Evolutionary conservation across 2,329 filamentous ascomycete species (phyloP), one percentile per base, ranked within the genome.

Genomic region (Ramularia collo-cygni): DNA sequence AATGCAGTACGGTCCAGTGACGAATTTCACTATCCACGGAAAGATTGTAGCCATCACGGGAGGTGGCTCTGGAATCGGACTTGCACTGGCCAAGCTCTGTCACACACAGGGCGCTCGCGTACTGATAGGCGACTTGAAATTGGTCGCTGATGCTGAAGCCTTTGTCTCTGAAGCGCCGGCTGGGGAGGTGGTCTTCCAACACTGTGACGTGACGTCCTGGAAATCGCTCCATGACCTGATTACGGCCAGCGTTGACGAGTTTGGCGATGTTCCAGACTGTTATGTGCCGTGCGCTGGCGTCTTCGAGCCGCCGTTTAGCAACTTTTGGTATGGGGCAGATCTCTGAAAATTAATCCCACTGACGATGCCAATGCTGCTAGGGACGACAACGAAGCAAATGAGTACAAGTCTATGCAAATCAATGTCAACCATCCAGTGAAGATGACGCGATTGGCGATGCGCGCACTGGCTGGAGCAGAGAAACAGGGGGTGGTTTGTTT

Each of bases 341-440:
- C 10, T 10, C 10, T 10, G 6, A 6, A 6, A 24, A 24, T 6
- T 10, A 6, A 24, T 24, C 10, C 10, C 21, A 24, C 21, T 6
- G 10, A 24, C 21, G 6, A 6, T 6, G 6, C 6, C 21, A 6
- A 6, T 24, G 21, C 10, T 24, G 6, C 21, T 30, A 45, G 44
- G 44, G 43, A 48, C 28, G 43, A 51, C 18, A 43, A 37, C 13
- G 46, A 45, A 24, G 43, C 39, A 8, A 38, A 44, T n/a, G 30
- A 35, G 24, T 51, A 51, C 39, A 51, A 48, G 35, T 43, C 32
- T 16, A 40, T 51, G 15, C 46, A 43, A 7, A 51, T 51, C 37
- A 51, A 51, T 28, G 41, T 48, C 19, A 39, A 43, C 33, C 48
- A 51, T 40, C 48, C 48, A 8, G 37, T 49, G n/a, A 49, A 51